phyloP scores from a whole-genome alignment of 2,329 filamentous ascomycete species.

The Aureobasidium sp. region DNA sequence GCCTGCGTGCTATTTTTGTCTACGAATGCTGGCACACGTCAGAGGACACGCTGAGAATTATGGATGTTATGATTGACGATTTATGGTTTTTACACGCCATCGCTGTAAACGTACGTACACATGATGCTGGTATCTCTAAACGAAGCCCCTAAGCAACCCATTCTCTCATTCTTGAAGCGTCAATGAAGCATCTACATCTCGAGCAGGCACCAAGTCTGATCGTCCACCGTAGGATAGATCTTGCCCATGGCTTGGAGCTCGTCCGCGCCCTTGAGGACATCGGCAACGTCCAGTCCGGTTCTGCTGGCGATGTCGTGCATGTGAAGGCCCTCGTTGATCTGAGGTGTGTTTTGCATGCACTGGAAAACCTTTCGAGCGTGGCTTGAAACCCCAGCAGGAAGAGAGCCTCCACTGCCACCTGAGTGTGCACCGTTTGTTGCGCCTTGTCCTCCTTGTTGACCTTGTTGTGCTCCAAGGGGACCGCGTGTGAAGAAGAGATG shows the following conservation, averaged over 20 bases:
- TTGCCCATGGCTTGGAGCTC: constrained; percentile 67
- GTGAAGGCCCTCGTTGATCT: constrained; percentile 77
- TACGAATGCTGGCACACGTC: constrained; percentile 28
- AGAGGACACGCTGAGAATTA: constrained; percentile 12
- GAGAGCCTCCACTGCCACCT: constrained; percentile 25
- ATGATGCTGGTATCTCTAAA: background rate
- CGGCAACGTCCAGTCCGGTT: constrained; percentile 57
- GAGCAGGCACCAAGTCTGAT: constrained; percentile 82
- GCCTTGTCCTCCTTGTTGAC: constrained; percentile 22
- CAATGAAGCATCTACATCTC: constrained; percentile 47
- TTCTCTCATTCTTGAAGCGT: background rate
- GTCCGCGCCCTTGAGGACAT: constrained; percentile 71
- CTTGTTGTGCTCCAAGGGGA: constrained; percentile 37
- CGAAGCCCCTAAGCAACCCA: background rate
- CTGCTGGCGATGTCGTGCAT: constrained; percentile 66
- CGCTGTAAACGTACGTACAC: constrained; percentile 7
- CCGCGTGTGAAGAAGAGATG: constrained; percentile 79
- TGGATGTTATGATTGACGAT: background rate
- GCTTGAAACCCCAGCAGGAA: constrained; percentile 44
- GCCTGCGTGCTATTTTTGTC: constrained; percentile 58
- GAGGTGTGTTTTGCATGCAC: constrained; percentile 58
- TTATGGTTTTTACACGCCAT: background rate
- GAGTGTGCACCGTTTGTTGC: constrained; percentile 32
- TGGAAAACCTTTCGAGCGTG: constrained; percentile 64
- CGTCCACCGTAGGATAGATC: constrained; percentile 88